Base-by-base conservation (phyloP, 805 yeast species). In the Zygotorulaspora chibaensis region DNA sequence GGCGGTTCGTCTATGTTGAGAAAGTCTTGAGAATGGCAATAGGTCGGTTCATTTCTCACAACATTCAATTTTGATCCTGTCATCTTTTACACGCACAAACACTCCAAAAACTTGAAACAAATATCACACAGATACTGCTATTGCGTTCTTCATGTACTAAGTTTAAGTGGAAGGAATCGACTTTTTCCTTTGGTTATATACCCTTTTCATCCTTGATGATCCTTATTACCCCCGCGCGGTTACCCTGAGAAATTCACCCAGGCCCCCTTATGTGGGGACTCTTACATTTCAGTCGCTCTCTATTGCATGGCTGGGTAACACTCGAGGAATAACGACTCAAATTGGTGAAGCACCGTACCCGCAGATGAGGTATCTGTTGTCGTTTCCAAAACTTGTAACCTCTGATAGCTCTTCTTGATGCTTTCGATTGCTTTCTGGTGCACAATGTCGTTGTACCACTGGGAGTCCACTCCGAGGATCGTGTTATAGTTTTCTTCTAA, bases 1-100 rank as follows among this genome's bases (percentile, higher is more conserved):
- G 62, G 62, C 20, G 62, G 53, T n/a, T 52, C 52, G 13, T 56
- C 58, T 16, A 58, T 17, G 23, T 53, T 45, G 16, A 57, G 40
- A 30, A 54, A 58, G 39, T 56, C 59, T 30, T 46, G 46, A 20
- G 54, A 49, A 18, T 44, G 39, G 9, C 47, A 40, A 35, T 41
- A 39, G 11, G 46, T 18, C 6, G 45, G 39, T 15, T 39, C 20
- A 20, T 31, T 44, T 12, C 35, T 38, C 2, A 28, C 40, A 10
- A 41, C 29, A 40, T 43, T 36, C 26, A 45, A 33, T 38, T 30
- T 42, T 20, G 47, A 33, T 29, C 20, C 37, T 35, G 38, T 29
- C n/a, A 28, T 33, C 16, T 13, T 31, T 16, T n/a, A 4, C 20
- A 13, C 13, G 13, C 33, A 12, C n/a, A 12, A 12, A 29, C 33